Evolutionary conservation across 139 green algal species (phyloP).

Genomic region (Chlorella sp.): DNA sequence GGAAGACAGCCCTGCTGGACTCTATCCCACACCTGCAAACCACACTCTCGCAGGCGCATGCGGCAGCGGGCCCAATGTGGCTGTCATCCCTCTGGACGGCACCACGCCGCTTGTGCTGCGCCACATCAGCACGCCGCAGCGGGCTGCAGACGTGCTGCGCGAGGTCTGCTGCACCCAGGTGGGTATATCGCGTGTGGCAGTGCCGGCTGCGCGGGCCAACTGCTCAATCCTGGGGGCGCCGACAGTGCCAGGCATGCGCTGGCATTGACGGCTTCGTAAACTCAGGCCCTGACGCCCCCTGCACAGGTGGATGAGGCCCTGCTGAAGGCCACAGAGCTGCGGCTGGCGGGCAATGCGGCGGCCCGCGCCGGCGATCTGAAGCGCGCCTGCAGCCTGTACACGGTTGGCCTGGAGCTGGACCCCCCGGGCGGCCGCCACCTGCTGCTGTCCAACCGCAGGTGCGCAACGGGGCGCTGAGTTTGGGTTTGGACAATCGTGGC

Average conservation of each 20-base stretch:
- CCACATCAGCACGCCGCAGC: constrained; percentile 47
- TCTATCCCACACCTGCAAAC: background rate
- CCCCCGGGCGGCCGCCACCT: constrained; percentile 45
- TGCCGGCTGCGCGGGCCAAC: too few species aligned
- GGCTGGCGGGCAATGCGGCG: constrained; percentile 63
- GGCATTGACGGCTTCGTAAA: too few species aligned
- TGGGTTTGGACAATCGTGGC: too few species aligned
- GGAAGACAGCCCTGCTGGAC: too few species aligned
- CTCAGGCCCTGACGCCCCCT: too few species aligned
- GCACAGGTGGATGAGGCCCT: constrained; percentile 35
- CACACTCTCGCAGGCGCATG: constrained; percentile 31
- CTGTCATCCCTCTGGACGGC: constrained; percentile 43
- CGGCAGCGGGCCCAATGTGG: constrained; percentile 68
- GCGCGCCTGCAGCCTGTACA: constrained; percentile 43
- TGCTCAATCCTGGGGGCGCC: too few species aligned
- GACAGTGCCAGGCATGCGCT: too few species aligned
- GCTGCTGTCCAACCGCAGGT: constrained; percentile 61
- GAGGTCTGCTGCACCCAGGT: constrained; percentile 1
- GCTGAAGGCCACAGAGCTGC: constrained; percentile 57
- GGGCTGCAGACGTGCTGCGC: constrained; percentile 16
- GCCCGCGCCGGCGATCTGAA: constrained; percentile 31
- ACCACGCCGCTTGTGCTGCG: constrained; percentile 39
- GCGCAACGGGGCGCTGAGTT: too few species aligned
- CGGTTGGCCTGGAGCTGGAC: constrained; percentile 9
- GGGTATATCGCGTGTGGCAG: too few species aligned